Evolutionary conservation across 2,329 filamentous ascomycete species (phyloP).

Genomic region (Paraphaeosphaeria minitans): DNA sequence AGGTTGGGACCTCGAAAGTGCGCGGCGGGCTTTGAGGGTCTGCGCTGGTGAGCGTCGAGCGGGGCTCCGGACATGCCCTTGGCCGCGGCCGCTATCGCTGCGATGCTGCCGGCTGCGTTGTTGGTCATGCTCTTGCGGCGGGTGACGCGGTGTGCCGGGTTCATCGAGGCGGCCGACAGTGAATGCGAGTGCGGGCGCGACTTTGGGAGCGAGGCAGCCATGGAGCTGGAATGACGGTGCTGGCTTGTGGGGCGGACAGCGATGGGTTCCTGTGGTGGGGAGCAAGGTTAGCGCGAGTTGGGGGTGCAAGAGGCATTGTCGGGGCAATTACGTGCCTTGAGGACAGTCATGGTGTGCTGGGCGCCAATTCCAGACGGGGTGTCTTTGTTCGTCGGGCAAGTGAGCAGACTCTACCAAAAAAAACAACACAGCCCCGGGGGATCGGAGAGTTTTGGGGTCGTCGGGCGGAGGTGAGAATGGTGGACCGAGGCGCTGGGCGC

Average conservation of each 20-base stretch:
- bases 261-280: conserved; percentile 44
- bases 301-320: conserved; percentile 17
- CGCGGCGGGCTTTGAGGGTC: conserved; percentile 65
- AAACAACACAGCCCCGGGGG: conserved; percentile 12
- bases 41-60: conserved; percentile 64
- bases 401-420: conserved; percentile 10
- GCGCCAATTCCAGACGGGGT: conserved; percentile 10
- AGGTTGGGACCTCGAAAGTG: conserved; percentile 56
- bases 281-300: conserved; percentile 36
- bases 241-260: conserved; percentile 51
- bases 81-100: conserved; percentile 72
- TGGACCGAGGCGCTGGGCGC: conserved; percentile 3
- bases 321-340: conserved; percentile 39
- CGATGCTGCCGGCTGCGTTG: conserved; percentile 72
- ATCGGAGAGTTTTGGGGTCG: conserved; percentile 1
- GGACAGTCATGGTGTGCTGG: conserved; percentile 43
- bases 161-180: conserved; percentile 75
- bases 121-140: conserved; percentile 92
- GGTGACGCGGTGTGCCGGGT: conserved; percentile 82
- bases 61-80: conserved; percentile 68
- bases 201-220: conserved; percentile 65
- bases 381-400: conserved; percentile 25
- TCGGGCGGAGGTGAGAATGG: not conserved
- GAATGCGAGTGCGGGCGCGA: conserved; percentile 82
- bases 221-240: conserved; percentile 56